phyloP scores from a whole-genome alignment of 148 eudicot species.

The Camellia sinensis region DNA sequence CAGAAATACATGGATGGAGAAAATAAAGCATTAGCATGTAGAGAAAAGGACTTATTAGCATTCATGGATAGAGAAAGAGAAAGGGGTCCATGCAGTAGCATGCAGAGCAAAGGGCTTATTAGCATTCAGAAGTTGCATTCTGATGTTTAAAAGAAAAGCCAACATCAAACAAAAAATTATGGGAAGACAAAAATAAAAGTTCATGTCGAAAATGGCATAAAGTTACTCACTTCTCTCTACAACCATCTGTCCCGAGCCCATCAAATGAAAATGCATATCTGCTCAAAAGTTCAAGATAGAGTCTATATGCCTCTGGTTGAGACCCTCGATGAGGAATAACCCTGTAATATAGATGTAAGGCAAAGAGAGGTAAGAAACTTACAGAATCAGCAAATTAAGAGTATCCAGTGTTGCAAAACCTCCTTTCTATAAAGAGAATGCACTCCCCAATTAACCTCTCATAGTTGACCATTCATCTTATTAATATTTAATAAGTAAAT shows the following conservation, averaged over 20 bases:
- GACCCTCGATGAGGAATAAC: conserved; percentile 28
- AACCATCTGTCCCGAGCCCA: conserved; percentile 10
- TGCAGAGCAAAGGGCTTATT: not conserved
- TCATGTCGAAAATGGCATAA: not conserved
- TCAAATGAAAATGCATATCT: conserved; percentile 24
- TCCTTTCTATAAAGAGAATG: not conserved
- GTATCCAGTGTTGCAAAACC: not conserved
- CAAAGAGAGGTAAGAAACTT: not conserved
- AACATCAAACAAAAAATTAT: not conserved
- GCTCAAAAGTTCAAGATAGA: conserved; percentile 31
- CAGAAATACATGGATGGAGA: too few species aligned
- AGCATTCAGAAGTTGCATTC: not conserved
- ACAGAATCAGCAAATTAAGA: not conserved
- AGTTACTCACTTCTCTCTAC: conserved; percentile 19
- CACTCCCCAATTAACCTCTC: not conserved
- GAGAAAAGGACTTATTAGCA: not conserved
- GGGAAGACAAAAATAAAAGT: not conserved
- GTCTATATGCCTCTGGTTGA: conserved; percentile 34
- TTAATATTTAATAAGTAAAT: not conserved
- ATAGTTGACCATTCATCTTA: not conserved
- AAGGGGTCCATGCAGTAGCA: not conserved
- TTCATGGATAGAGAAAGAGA: too few species aligned
- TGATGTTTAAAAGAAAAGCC: not conserved
- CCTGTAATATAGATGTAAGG: conserved; percentile 14
- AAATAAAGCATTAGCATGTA: not conserved